These are phyloP conservation scores for Cryptococcus sp. DNA, from an alignment of 1,284 basidiomycete genomes.

Conservation along the genomic window DNA sequence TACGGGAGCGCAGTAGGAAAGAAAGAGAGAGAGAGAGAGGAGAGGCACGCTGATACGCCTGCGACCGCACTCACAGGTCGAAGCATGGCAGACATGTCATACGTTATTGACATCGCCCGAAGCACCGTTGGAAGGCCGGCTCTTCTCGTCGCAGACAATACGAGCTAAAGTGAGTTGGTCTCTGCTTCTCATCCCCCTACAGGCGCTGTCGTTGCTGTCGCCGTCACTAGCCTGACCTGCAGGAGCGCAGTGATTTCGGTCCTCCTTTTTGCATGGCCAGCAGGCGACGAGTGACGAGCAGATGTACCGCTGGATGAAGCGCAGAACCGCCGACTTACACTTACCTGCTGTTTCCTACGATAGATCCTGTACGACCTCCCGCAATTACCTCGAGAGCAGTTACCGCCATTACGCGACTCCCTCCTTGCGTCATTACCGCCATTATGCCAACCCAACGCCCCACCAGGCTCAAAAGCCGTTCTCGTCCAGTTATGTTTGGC, in stretches of 20 bases:
- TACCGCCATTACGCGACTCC: slow-evolving; percentile 81
- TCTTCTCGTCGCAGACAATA: slow-evolving; percentile 97
- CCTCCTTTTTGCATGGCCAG: no score
- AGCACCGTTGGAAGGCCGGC: slow-evolving; percentile 75
- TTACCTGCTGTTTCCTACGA: slow-evolving; percentile 6
- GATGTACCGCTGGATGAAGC: no score
- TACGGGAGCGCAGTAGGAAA: neutral
- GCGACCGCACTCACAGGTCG: slow-evolving; percentile 61
- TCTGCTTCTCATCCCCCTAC: neutral
- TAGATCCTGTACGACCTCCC: slow-evolving; percentile 95
- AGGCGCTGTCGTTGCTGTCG: neutral
- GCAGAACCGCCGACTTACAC: neutral
- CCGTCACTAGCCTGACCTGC: neutral
- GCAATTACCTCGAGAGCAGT: slow-evolving; percentile 74
- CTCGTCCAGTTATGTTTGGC: slow-evolving; percentile 88
- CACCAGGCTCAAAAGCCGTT: slow-evolving; percentile 78
- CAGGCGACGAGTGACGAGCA: no score
- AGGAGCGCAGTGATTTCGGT: neutral
- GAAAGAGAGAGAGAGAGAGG: neutral
- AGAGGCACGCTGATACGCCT: neutral
- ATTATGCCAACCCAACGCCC: slow-evolving; percentile 56
- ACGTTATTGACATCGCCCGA: slow-evolving; percentile 79
- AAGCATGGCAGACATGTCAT: slow-evolving; percentile 96
- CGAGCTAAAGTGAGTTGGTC: slow-evolving; percentile 74
- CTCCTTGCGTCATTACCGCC: slow-evolving; percentile 73